Conservation (phyloP, 106 monocot species). For the Apostasia ramifera region DNA sequence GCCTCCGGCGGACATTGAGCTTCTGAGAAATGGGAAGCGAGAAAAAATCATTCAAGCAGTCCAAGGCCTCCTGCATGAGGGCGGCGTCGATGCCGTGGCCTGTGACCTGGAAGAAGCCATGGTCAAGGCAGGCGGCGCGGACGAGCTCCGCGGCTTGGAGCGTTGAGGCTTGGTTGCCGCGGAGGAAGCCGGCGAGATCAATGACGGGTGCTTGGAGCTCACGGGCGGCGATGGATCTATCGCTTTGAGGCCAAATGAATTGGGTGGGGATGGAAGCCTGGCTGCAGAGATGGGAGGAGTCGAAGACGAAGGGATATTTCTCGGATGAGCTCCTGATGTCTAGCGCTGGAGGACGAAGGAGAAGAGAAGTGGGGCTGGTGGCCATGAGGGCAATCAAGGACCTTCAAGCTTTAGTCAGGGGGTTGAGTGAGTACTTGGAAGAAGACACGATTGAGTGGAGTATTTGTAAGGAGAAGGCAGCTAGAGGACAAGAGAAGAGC, state of each 20-base stretch:
- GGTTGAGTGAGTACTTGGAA: no score
- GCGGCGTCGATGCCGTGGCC: constrained; percentile 28
- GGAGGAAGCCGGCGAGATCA: constrained; percentile 31
- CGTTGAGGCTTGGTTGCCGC: constrained; percentile 11
- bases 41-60: constrained; percentile 42
- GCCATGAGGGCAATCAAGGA: neutral
- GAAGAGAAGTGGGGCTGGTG: neutral
- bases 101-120: constrained; percentile 41
- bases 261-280: constrained; percentile 26
- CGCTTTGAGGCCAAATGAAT: constrained; percentile 37
- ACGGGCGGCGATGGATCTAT: neutral
- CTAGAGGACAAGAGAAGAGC: no score
- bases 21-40: constrained; percentile 22
- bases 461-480: neutral
- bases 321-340: neutral
- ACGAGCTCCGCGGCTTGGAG: constrained; percentile 15
- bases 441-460: neutral
- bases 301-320: constrained; percentile 7
- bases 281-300: constrained; percentile 12
- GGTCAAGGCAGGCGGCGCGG: constrained; percentile 18
- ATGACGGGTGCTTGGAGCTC: constrained; percentile 37
- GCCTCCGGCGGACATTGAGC: constrained; percentile 23
- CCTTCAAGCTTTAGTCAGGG: no score
- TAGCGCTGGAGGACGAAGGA: neutral
- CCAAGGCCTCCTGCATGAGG: constrained; percentile 11